Percentiles rank a stretch among this genome's conserved stretches.
Conservation (phyloP, 768 basidiomycete genomes). For the Nevesoporus exiguus region DNA sequence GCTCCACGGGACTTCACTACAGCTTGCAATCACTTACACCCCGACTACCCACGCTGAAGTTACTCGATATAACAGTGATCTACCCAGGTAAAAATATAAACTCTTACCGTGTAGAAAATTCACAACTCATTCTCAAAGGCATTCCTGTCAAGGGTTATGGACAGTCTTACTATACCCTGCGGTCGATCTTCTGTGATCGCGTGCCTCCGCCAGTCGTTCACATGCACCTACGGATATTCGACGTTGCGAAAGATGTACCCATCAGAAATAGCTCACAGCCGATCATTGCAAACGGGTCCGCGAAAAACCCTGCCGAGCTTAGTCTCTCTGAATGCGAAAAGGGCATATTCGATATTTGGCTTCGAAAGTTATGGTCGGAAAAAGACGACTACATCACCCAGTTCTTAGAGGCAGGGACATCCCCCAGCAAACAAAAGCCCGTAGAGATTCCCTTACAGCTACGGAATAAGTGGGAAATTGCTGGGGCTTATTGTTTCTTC, state of each 20-base stretch:
- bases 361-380: constrained; percentile 74
- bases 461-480: constrained; percentile 49
- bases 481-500: constrained; percentile 71
- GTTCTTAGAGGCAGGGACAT: constrained; percentile 54
- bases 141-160: constrained; percentile 79
- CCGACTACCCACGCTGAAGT: constrained; percentile 67
- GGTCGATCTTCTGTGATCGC: constrained; percentile 80
- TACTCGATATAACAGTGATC: constrained; percentile 89
- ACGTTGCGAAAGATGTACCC: constrained; percentile 63
- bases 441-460: constrained; percentile 62
- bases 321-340: constrained; percentile 60
- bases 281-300: constrained; percentile 28
- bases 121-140: constrained; percentile 38
- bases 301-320: constrained; percentile 36
- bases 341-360: constrained; percentile 75
- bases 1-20: constrained; percentile 88
- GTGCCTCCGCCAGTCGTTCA: constrained; percentile 83
- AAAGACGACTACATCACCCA: constrained; percentile 79
- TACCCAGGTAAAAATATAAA: constrained; percentile 66
- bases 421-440: constrained; percentile 32
- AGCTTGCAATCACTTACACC: constrained; percentile 78
- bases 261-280: constrained; percentile 55
- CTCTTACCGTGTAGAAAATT: not conserved
- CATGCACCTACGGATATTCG: constrained; percentile 80
- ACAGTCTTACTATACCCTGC: constrained; percentile 84